Conservation (phyloP, 495 filamentous ascomycete species). For the Aspergillus sclerotiicarbonarius region DNA sequence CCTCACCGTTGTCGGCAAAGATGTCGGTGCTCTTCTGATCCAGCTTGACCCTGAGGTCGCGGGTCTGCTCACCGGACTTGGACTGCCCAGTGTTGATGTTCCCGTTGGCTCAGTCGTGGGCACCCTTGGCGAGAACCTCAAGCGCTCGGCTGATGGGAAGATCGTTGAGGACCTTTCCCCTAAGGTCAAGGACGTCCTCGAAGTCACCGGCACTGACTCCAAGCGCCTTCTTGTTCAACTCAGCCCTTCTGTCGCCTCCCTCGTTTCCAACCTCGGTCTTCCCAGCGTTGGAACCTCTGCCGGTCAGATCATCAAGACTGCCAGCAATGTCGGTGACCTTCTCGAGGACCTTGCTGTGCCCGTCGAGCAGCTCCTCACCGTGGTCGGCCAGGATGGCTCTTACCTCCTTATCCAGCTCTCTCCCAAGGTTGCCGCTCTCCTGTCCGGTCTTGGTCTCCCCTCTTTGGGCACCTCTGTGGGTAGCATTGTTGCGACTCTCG, state of each 20-base stretch:
- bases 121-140: constrained; percentile 33
- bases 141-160: constrained; percentile 22
- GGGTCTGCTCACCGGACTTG: constrained; percentile 35
- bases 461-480: constrained; percentile 31
- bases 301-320: constrained; percentile 30
- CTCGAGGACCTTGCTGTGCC: constrained; percentile 32
- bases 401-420: constrained; percentile 39
- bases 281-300: constrained; percentile 26
- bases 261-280: constrained; percentile 33
- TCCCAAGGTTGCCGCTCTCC: constrained; percentile 30
- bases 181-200: constrained; percentile 27
- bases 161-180: constrained; percentile 35
- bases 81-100: constrained; percentile 29
- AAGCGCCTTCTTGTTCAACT: constrained; percentile 36
- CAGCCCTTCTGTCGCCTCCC: constrained; percentile 29
- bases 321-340: constrained; percentile 37
- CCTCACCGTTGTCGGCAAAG: constrained; percentile 30
- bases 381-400: constrained; percentile 31
- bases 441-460: constrained; percentile 40
- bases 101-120: constrained; percentile 31
- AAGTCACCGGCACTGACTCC: constrained; percentile 33
- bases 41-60: constrained; percentile 34
- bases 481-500: constrained; percentile 36
- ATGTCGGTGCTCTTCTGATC: constrained; percentile 32
- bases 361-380: constrained; percentile 32